Base-by-base conservation (phyloP, 495 filamentous ascomycete genomes). In the Aspergillus incahuasiensis region DNA sequence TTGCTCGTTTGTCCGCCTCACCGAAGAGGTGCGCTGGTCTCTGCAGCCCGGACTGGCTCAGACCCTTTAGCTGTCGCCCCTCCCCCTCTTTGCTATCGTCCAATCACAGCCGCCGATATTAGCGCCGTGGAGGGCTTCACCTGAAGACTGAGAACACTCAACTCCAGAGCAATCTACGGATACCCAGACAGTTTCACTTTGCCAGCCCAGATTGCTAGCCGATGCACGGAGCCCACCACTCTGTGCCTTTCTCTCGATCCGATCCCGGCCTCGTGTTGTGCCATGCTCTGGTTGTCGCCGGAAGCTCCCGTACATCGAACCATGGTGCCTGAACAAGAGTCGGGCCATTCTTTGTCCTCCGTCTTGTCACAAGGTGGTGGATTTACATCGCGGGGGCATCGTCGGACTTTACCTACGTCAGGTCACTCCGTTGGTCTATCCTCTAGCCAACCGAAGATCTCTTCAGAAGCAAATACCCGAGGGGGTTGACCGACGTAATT, bases 181-280 rank as follows among this genome's bases (percentile, higher is more conserved):
- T 5, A 5, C 9, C 28, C 28, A 30, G 28, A 30, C 5, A 30
- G 28, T 30, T 30, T 30, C 47, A 49, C n/a, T n/a, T n/a, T n/a
- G n/a, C 47, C 47, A 35, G 47, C 30, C 19, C 32, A 35, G 24
- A 45, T 55, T 55, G 28, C 47, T 42, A 48, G 52, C 40, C 22
- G 41, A 57, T 48, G 50, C 59, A 57, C 48, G 55, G 45, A 38
- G 38, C 39, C 47, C 41, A 20, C 54, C 54, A 49, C 38, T 53
- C 44, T 40, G 45, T 47, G 43, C 41, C 61, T 54, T 52, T 56
- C 20, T 48, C 32, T 24, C 55, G 55, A 63, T 58, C 61, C 57
- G 61, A 59, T 56, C 60, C 47, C 61, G 58, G 46, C 48, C 45
- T 43, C 61, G 54, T 43, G 61, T 28, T 63, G 61, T 56, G 57